Percentiles rank a stretch among this genome's conserved stretches.
Evolutionary conservation across 2,329 filamentous ascomycete genomes (phyloP).

Genomic region (Epichloe scottii): DNA sequence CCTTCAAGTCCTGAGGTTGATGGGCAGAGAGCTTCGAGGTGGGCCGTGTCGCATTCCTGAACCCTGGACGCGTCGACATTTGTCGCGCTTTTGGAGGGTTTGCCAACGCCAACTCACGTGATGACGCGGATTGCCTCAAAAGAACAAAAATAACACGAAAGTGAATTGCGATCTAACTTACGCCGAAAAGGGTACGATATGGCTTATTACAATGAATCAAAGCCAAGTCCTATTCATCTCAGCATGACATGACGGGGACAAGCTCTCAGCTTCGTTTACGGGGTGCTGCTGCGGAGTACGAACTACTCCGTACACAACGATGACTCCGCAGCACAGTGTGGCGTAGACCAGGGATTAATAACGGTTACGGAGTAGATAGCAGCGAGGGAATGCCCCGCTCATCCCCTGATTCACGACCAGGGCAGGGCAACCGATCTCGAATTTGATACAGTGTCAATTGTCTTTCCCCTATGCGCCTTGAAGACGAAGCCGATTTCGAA

Average conservation of each 20-base stretch:
- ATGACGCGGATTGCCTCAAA: not conserved
- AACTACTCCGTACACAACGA: too few relatives aligned
- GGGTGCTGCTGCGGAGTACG: too few relatives aligned
- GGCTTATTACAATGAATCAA: too few relatives aligned
- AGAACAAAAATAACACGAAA: too few relatives aligned
- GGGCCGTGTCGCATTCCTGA: not conserved
- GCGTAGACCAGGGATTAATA: not conserved
- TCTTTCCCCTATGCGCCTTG: not conserved
- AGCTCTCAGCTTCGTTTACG: not conserved
- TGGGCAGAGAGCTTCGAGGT: not conserved
- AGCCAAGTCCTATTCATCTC: too few relatives aligned
- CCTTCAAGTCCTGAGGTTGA: not conserved
- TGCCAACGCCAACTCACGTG: constrained; percentile 3
- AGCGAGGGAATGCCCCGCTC: not conserved
- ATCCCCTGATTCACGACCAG: not conserved
- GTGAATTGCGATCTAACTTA: too few relatives aligned
- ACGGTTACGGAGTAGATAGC: not conserved
- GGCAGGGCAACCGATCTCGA: not conserved
- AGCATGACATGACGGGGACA: not conserved
- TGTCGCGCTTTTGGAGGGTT: not conserved
- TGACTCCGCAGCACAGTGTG: not conserved
- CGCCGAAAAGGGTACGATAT: too few relatives aligned
- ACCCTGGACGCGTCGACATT: not conserved
- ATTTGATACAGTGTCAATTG: not conserved
- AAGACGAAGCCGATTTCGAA: not conserved